Percentiles rank a stretch among this genome's conserved stretches.
phyloP scores from a whole-genome alignment of 2,329 filamentous ascomycete species.

The Sclerotinia sclerotiorum region DNA sequence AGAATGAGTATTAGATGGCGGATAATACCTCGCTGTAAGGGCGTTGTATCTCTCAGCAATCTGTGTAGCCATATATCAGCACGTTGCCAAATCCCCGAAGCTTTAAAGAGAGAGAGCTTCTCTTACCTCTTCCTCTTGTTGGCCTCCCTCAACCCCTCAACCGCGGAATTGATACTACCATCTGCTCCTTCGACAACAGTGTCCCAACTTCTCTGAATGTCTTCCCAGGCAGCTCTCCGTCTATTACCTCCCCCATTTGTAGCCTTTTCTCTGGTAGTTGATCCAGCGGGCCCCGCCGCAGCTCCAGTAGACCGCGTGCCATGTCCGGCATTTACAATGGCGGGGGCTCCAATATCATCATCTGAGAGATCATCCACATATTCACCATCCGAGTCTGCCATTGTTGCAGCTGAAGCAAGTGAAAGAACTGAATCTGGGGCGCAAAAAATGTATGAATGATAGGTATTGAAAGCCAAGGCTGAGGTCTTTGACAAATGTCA shows the following conservation, averaged over 20 bases:
- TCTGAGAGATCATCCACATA: constrained; percentile 66
- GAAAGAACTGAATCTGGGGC: neutral
- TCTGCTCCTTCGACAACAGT: constrained; percentile 75
- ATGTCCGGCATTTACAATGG: constrained; percentile 29
- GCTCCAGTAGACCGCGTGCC: constrained; percentile 39
- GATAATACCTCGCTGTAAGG: constrained; percentile 94
- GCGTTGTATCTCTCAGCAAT: constrained; percentile 88
- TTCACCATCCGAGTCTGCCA: constrained; percentile 74
- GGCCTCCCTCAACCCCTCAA: constrained; percentile 75
- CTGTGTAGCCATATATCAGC: constrained; percentile 46
- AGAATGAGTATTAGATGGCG: constrained; percentile 89
- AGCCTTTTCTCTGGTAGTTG: constrained; percentile 37
- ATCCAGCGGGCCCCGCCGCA: constrained; percentile 33
- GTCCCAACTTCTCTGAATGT: constrained; percentile 69
- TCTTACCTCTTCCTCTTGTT: constrained; percentile 73
- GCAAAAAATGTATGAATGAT: neutral
- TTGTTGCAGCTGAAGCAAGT: constrained; percentile 40
- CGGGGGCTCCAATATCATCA: constrained; percentile 54
- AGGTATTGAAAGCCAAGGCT: constrained; percentile 14
- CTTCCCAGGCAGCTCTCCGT: constrained; percentile 62
- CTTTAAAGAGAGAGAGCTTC: neutral
- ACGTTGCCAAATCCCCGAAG: neutral
- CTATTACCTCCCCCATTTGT: constrained; percentile 40
- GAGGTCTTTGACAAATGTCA: constrained; percentile 14
- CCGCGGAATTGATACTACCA: constrained; percentile 68